These are phyloP conservation scores for Jasminum sambac DNA, from an alignment of 257 asterid genomes.

Conservation along the genomic window DNA sequence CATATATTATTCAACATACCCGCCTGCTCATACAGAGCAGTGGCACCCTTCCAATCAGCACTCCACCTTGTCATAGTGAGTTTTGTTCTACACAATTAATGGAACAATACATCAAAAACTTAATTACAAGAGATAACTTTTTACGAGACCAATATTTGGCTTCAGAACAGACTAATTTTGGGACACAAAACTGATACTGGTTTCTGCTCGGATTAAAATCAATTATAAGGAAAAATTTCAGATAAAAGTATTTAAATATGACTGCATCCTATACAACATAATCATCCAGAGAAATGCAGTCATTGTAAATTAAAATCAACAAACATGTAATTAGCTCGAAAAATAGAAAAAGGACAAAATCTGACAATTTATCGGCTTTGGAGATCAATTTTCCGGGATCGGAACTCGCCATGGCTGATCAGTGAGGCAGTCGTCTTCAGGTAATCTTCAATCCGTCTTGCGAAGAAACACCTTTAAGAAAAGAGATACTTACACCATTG, in stretches of 20 bases:
- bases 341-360: not conserved
- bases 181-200: not conserved
- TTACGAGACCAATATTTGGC: not conserved
- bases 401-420: conserved; percentile 70
- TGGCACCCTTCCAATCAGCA: conserved; percentile 93
- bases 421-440: conserved; percentile 26
- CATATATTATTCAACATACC: conserved; percentile 41
- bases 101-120: not conserved
- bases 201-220: not conserved
- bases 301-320: not conserved
- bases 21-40: conserved; percentile 89
- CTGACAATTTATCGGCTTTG: conserved; percentile 91
- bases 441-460: not conserved
- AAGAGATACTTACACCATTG: too few relatives aligned
- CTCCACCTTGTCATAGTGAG: conserved; percentile 93
- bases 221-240: too few relatives aligned
- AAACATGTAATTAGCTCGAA: not conserved
- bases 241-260: too few relatives aligned
- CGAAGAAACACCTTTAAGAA: not conserved
- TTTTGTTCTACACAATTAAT: conserved; percentile 58
- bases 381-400: conserved; percentile 82
- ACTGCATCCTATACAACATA: not conserved
- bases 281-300: not conserved
- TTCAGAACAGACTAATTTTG: not conserved
- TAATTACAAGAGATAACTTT: not conserved